Base-by-base conservation (phyloP, 306 rosid species). In the Vicia villosa region DNA sequence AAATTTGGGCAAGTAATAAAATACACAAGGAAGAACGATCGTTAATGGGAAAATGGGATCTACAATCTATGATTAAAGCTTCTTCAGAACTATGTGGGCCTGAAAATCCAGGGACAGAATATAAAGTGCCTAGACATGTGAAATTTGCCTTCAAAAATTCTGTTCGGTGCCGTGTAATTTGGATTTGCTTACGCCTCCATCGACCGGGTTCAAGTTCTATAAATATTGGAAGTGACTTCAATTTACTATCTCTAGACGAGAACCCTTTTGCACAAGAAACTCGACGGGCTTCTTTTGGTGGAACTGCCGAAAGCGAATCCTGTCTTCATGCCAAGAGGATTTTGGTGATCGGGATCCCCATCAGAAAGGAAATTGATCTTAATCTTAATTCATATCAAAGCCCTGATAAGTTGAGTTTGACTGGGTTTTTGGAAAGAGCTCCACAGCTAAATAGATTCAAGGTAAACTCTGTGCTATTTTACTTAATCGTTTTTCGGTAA, bases 291-390 rank as follows among this genome's bases (percentile, higher is more conserved):
- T 95, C 97, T 10, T 87, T 88, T 69, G 98, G 94, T 76, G 98
- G 94, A 78, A 73, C 86, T 51, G 55, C 79, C 83, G 88, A 82
- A 76, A 69, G 68, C n/a, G 92, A 89, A 55, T 79, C 96, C 38
- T 89, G 89, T 79, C 95, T 95, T 79, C 99, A 95, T 80, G 97
- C 97, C 74, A 91, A 84, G 82, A 84, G 97, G 85, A 86, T 95
- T 78, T 80, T 95, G 58, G 92, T 95, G 24, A 84, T 86, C 5
- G 99, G 99, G 74, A 83, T 73, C 70, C 63, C 90, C 0, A 82
- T 80, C 84, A 81, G 72, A 74, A 87, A 84, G 75, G 97, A 89
- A 71, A 60, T 62, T 28, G 86, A 81, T 63, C 78, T 70, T 26
- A 82, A 78, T 45, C 79, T 70, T 19, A 82, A 78, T 51, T 77